Conservation (phyloP, 2,329 filamentous ascomycete genomes). For the Epichloe gansuensis region DNA sequence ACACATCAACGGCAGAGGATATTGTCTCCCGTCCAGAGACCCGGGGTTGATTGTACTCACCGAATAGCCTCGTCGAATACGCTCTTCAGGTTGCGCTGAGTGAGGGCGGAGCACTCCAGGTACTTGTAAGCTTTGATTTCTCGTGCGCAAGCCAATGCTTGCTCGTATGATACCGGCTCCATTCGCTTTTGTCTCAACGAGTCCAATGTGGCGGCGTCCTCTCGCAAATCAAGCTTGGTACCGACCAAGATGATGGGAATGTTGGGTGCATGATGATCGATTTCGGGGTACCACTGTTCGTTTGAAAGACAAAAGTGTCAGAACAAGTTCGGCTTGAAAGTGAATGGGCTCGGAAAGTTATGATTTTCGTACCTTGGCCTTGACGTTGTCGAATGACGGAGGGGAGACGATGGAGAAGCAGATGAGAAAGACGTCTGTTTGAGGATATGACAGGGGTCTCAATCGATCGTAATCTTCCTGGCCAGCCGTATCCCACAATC, state of each 20-base stretch:
- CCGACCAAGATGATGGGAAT: constrained; percentile 95
- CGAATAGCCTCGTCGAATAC: constrained; percentile 98
- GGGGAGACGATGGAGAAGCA: constrained; percentile 98
- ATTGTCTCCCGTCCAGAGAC: background rate
- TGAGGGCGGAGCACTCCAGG: constrained; percentile 92
- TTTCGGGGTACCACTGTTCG: constrained; percentile 85
- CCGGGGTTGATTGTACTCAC: constrained; percentile 40
- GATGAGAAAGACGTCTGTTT: constrained; percentile 96
- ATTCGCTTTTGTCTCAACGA: constrained; percentile 82
- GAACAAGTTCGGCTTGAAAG: background rate
- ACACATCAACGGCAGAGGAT: background rate
- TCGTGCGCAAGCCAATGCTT: constrained; percentile 78
- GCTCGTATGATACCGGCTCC: constrained; percentile 73
- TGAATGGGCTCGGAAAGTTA: background rate
- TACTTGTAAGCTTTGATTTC: constrained; percentile 97
- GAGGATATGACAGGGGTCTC: constrained; percentile 89
- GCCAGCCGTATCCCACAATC: constrained; percentile 95
- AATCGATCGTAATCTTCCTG: constrained; percentile 98
- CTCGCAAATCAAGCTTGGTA: constrained; percentile 90
- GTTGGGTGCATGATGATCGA: constrained; percentile 89
- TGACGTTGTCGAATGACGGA: constrained; percentile 97
- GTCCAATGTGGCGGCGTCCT: constrained; percentile 73
- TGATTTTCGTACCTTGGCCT: constrained; percentile 65
- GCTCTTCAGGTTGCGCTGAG: constrained; percentile 93
- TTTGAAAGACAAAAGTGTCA: background rate